Evolutionary conservation across 306 rosid species (phyloP).

Genomic region (Cucurbita moschata): DNA sequence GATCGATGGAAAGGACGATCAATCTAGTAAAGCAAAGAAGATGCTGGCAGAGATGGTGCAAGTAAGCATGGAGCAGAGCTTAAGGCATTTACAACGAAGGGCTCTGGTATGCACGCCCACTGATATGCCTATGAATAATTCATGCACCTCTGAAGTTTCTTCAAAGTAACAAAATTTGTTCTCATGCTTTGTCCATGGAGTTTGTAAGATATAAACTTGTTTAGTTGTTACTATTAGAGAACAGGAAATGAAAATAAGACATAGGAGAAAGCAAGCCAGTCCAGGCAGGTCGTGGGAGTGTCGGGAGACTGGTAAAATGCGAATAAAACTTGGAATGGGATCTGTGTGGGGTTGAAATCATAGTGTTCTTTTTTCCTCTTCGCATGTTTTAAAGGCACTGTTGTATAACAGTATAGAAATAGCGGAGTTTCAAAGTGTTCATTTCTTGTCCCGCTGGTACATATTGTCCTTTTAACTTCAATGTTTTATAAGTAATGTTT

Average conservation of each 20-base stretch:
- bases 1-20: constrained; percentile 86
- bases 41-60: constrained; percentile 98
- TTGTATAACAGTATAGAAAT: constrained; percentile 24
- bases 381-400: constrained; percentile 29
- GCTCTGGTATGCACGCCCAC: constrained; percentile 84
- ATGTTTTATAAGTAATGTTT: too few species aligned
- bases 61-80: constrained; percentile 97
- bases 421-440: constrained; percentile 9
- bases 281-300: constrained; percentile 63
- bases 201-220: constrained; percentile 30
- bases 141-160: constrained; percentile 68
- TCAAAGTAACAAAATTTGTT: constrained; percentile 36
- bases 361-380: background rate
- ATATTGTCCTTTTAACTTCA: too few species aligned
- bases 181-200: constrained; percentile 4
- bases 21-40: constrained; percentile 78
- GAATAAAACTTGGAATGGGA: constrained; percentile 37
- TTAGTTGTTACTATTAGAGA: constrained; percentile 11
- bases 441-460: background rate
- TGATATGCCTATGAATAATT: constrained; percentile 52
- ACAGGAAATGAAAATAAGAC: constrained; percentile 8
- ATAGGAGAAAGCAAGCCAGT: constrained; percentile 46
- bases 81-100: constrained; percentile 83
- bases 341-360: constrained; percentile 15
- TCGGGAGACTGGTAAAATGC: constrained; percentile 80